phyloP scores from a whole-genome alignment of 2,329 filamentous ascomycete genomes.

The Sarocladium strictum region DNA sequence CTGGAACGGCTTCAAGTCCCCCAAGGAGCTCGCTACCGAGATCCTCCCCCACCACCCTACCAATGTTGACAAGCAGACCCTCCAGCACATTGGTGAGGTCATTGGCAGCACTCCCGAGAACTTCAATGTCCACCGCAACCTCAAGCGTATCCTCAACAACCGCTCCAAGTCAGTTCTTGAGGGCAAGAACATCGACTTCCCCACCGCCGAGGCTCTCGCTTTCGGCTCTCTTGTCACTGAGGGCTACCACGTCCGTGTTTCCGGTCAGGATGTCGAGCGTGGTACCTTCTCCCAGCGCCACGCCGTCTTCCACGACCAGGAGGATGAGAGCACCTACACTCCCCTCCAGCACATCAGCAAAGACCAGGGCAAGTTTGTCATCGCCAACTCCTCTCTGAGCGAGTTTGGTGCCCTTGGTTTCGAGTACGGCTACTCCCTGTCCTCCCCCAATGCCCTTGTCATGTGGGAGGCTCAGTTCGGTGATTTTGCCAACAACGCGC shows the following conservation, averaged over 20 bases:
- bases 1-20: slow-evolving; percentile 96
- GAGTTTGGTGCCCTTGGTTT: slow-evolving; percentile 77
- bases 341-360: slow-evolving; percentile 84
- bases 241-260: slow-evolving; percentile 95
- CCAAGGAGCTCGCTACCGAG: slow-evolving; percentile 92
- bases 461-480: slow-evolving; percentile 99
- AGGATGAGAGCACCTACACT: slow-evolving; percentile 87
- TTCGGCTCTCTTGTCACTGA: slow-evolving; percentile 88
- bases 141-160: slow-evolving; percentile 89
- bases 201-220: slow-evolving; percentile 90
- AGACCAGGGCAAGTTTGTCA: slow-evolving; percentile 92
- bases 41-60: slow-evolving; percentile 89
- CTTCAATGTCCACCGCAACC: slow-evolving; percentile 87
- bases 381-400: slow-evolving; percentile 86
- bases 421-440: slow-evolving; percentile 97
- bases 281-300: slow-evolving; percentile 99
- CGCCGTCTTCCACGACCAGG: slow-evolving; percentile 95
- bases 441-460: slow-evolving; percentile 91
- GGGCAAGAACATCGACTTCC: slow-evolving; percentile 94
- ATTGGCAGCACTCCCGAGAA: slow-evolving; percentile 76
- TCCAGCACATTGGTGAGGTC: slow-evolving; percentile 76
- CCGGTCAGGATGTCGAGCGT: slow-evolving; percentile 97
- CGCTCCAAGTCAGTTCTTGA: slow-evolving; percentile 89
- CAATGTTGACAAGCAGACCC: slow-evolving; percentile 63
- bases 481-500: slow-evolving; percentile 99